Base-by-base conservation (phyloP, 2,329 filamentous ascomycete genomes). In the Arthrobotrys conoides region DNA sequence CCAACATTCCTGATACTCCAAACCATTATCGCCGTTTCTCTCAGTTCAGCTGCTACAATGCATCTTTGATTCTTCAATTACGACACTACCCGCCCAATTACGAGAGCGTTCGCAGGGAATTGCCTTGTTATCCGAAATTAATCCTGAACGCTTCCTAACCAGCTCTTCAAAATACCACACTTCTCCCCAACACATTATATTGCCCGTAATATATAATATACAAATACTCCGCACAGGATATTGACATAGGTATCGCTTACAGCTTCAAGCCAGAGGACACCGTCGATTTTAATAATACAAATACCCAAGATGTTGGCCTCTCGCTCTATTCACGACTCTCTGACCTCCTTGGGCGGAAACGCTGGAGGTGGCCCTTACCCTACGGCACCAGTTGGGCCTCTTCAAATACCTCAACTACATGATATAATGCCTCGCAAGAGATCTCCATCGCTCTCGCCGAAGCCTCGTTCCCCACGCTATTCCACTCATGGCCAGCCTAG, bases 371-470 rank as follows among this genome's bases (percentile, higher is more conserved):
- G 67, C 6, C 73, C 67, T 10, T 77, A 71, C 57, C 67, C 73
- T n/a, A 63, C 67, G 10, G 59, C 61, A 24, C 53, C 73, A 24
- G n/a, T 24, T 18, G 67, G 67, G 5, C 61, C 67, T 33, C 73
- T 77, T 20, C 61, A 61, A 22, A 36, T 77, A 44, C 68, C 73
- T 27, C 36, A 51, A 3, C 3, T 46, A 10, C 53, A 66, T 44
- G 72, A 76, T 46, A 59, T 65, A 4, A 38, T 69, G 24, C 51
- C 66, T 18, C 55, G 33, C 12, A 49, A 46, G 33, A 71, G 73
- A 20, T 77, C 73, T 18, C 66, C 57, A 44, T 71, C 66, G 48
- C 46, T 67, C 30, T 77, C 73, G 18, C 73, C 73, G 48, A 77
- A 77, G 24, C 73, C 73, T 71, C 46, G 59, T 36, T 66, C 66